These are phyloP conservation scores for Xylaria nigripes DNA, from an alignment of 495 filamentous ascomycete genomes.

Conservation along the genomic window DNA sequence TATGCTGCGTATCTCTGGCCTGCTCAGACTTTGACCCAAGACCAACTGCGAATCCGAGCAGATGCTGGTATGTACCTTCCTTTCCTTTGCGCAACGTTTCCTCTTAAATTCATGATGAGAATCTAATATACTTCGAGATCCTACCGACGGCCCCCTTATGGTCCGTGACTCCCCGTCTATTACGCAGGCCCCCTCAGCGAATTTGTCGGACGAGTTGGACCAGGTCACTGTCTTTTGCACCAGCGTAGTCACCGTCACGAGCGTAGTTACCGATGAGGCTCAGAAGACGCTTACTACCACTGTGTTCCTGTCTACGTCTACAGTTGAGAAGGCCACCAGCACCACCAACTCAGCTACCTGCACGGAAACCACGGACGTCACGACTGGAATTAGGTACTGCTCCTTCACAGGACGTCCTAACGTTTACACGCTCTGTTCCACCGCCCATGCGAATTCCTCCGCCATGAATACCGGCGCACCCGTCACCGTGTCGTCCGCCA, in stretches of 20 bases:
- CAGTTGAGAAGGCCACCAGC: neutral
- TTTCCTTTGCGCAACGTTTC: neutral
- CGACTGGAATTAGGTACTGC: conserved; percentile 12
- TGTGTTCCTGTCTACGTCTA: neutral
- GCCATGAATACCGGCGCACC: neutral
- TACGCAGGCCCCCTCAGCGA: neutral
- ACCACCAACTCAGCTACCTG: neutral
- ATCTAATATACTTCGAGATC: neutral
- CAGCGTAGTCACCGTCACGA: conserved; percentile 1
- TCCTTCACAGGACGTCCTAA: conserved; percentile 6
- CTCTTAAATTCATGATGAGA: neutral
- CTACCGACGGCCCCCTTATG: neutral
- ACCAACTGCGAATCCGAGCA: neutral
- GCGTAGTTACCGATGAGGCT: neutral
- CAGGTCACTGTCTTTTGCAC: conserved; percentile 1
- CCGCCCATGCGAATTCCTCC: neutral
- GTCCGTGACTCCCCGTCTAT: neutral
- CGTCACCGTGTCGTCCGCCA: neutral
- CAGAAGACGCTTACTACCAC: neutral
- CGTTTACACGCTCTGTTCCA: conserved; percentile 5
- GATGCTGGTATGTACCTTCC: neutral
- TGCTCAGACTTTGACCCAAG: neutral
- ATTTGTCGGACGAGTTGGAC: neutral
- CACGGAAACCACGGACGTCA: neutral
- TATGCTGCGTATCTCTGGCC: neutral